These are phyloP conservation scores for Picea glauca DNA, from an alignment of 75 land plant genomes.

Conservation along the genomic window DNA sequence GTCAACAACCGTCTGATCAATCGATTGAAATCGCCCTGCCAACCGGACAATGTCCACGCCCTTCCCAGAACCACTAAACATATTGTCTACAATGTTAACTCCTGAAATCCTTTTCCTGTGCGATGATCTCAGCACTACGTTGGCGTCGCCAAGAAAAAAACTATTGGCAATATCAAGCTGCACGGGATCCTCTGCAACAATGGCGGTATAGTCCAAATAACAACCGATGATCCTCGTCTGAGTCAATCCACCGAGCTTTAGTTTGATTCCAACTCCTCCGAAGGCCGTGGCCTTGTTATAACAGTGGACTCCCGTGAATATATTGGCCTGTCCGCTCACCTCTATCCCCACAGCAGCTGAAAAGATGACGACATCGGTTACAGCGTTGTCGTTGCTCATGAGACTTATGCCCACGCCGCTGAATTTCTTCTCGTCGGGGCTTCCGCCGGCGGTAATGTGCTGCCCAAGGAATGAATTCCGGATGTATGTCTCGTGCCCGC, in stretches of 20 bases:
- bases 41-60: conserved; percentile 38
- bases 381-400: conserved; percentile 66
- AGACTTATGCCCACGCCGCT: conserved; percentile 72
- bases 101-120: conserved; percentile 25
- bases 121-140: conserved; percentile 43
- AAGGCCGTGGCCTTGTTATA: conserved; percentile 85
- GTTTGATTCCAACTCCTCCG: conserved; percentile 75
- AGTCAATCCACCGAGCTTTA: conserved; percentile 47
- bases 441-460: conserved; percentile 73
- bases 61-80: conserved; percentile 54
- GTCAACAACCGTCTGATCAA: conserved; percentile 62
- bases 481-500: conserved; percentile 82
- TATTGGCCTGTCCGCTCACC: conserved; percentile 71
- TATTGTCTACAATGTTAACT: conserved; percentile 59
- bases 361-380: conserved; percentile 82
- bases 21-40: conserved; percentile 39
- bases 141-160: conserved; percentile 81
- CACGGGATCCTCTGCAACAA: conserved; percentile 80
- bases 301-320: conserved; percentile 63
- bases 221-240: conserved; percentile 74
- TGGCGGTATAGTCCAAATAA: conserved; percentile 77
- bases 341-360: conserved; percentile 68
- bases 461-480: conserved; percentile 74
- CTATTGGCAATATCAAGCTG: conserved; percentile 56
- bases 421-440: conserved; percentile 57